Percentiles rank a stretch among this genome's conserved stretches.
phyloP scores from a whole-genome alignment of 2,329 filamentous ascomycete genomes.

The Pseudocercospora vitis region DNA sequence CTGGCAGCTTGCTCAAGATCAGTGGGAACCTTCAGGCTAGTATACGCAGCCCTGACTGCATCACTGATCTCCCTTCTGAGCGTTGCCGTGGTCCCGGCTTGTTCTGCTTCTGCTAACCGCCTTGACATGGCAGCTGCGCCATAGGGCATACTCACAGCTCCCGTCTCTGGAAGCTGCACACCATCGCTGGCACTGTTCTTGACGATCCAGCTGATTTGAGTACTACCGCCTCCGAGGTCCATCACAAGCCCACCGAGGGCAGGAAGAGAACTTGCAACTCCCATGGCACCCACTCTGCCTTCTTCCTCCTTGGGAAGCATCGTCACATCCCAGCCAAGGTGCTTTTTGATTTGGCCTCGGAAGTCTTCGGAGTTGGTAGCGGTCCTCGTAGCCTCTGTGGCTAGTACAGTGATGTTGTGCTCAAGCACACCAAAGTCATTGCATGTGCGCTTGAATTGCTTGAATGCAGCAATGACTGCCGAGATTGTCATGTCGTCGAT shows the following conservation, averaged over 20 bases:
- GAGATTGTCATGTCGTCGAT: conserved; percentile 62
- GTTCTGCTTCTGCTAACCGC: conserved; percentile 50
- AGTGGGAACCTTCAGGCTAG: conserved; percentile 55
- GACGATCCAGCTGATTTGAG: conserved; percentile 67
- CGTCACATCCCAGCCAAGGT: conserved; percentile 67
- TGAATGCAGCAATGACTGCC: conserved; percentile 65
- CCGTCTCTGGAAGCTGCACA: conserved; percentile 53
- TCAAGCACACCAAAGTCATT: conserved; percentile 65
- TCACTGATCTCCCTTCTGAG: conserved; percentile 50
- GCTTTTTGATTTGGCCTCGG: conserved; percentile 61
- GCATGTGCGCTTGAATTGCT: conserved; percentile 71
- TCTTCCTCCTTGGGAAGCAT: conserved; percentile 78
- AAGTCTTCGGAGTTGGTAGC: conserved; percentile 73
- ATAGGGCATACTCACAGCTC: conserved; percentile 67
- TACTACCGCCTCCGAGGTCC: conserved; percentile 75
- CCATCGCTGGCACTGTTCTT: conserved; percentile 49
- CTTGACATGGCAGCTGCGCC: conserved; percentile 66
- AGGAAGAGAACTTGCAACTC: conserved; percentile 72
- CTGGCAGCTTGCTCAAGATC: conserved; percentile 49
- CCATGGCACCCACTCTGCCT: conserved; percentile 78
- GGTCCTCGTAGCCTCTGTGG: conserved; percentile 84
- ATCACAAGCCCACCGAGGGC: conserved; percentile 76
- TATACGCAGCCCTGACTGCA: conserved; percentile 50
- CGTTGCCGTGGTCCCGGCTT: conserved; percentile 42
- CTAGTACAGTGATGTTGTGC: conserved; percentile 70